Evolutionary conservation across 345 rosid genomes (phyloP).

Genomic region (Ceriops zippeliana): DNA sequence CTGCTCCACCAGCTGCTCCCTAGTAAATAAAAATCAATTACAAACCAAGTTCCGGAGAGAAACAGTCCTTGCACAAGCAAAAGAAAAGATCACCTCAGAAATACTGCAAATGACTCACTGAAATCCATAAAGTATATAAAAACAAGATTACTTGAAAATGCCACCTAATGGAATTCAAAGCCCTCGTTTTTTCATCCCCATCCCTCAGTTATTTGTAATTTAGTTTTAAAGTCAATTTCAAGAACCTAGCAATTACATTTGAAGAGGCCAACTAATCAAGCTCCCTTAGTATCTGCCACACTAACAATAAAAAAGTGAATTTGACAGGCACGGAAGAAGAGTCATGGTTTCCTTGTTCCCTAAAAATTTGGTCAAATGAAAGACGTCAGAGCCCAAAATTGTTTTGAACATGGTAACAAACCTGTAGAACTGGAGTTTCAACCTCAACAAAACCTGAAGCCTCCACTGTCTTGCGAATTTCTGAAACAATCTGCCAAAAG

Average conservation of each 20-base stretch:
- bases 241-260: neutral
- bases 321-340: neutral
- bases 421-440: constrained; percentile 98
- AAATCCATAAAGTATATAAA: neutral
- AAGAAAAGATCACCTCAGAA: neutral
- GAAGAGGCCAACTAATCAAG: neutral
- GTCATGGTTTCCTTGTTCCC: neutral
- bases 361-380: neutral
- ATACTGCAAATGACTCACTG: neutral
- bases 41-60: constrained; percentile 26
- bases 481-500: constrained; percentile 63
- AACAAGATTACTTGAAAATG: no score
- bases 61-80: neutral
- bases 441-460: constrained; percentile 79
- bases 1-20: constrained; percentile 99
- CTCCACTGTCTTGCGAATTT: constrained; percentile 83
- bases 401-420: constrained; percentile 34
- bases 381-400: constrained; percentile 6
- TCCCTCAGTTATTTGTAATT: neutral
- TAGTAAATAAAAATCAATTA: constrained; percentile 46
- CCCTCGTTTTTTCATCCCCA: no score
- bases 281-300: neutral
- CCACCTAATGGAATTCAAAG: no score
- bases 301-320: neutral
- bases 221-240: neutral